Evolutionary conservation across 768 basidiomycete genomes (phyloP), one percentile per base, ranked within the genome.

Genomic region (Trametes gibbosa): DNA sequence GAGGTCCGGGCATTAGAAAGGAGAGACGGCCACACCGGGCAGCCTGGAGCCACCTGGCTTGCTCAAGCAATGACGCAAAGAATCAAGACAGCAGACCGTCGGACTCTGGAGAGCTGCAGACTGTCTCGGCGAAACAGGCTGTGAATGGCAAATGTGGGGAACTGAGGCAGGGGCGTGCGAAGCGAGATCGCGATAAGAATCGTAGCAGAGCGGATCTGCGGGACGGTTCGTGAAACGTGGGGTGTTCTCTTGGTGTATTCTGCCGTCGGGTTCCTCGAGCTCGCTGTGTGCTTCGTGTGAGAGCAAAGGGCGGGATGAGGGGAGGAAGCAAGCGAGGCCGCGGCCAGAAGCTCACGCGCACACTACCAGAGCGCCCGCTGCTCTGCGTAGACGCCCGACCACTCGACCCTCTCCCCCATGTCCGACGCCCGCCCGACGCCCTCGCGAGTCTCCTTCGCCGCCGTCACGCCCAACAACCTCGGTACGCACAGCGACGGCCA

Each of bases 401-500:
- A 59, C 54, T 49, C 48, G 37, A 47, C 27, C 42, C 59, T 58
- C 29, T 32, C 49, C 51, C 67, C 68, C 61, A 72, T 72, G 65
- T 66, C 68, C 57, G 64, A 70, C 47, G 59, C 73, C 45, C 61
- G 56, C 56, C 72, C 73, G 43, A 58, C 69, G 24, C 64, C 63
- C 50, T 61, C 75, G 58, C 84, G 85, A 64, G 75, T 90, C 59
- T 82, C 88, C 19, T 89, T 90, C 73, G 80, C 90, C 50, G 84
- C 85, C 49, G 74, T 92, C 68, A 90, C 87, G 12, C 77, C 79
- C 56, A 94, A 94, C 73, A 96, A 95, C 73, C 75, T 95, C 46
- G 93, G 93, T 51, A 87, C 1, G 82, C 75, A 39, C 42, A 27
- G 5, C 17, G 17, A 8, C 59, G 13, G 9, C 80, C 85, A 87